A percentile compares a stretch with the other conserved stretches of the same genome.
phyloP scores from a whole-genome alignment of 2,329 filamentous ascomycete species.

The Talaromyces sp. region DNA sequence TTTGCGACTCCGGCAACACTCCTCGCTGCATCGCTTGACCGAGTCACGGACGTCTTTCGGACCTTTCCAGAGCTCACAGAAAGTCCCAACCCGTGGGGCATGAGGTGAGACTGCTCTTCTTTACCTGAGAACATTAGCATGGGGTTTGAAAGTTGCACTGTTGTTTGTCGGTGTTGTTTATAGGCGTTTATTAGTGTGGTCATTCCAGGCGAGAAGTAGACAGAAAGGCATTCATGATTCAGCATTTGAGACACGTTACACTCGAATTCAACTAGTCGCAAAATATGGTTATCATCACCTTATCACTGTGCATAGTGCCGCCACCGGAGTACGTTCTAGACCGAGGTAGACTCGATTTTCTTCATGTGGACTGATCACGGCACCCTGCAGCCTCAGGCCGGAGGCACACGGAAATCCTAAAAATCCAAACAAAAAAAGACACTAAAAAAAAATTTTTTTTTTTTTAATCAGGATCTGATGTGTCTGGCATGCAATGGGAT shows the following conservation, averaged over 20 bases:
- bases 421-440: neutral
- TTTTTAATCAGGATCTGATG: neutral
- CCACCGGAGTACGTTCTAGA: neutral
- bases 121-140: neutral
- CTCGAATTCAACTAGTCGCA: neutral
- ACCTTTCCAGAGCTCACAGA: conserved; percentile 43
- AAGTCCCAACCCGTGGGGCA: neutral
- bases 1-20: conserved; percentile 55
- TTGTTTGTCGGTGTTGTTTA: neutral
- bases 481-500: neutral
- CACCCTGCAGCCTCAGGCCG: neutral
- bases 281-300: neutral
- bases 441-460: neutral
- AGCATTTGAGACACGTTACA: neutral
- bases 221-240: neutral
- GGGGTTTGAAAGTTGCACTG: neutral
- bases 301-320: neutral
- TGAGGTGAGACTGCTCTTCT: neutral
- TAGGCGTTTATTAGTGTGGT: neutral
- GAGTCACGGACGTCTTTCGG: conserved; percentile 50
- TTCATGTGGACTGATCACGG: neutral
- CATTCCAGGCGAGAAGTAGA: too few species aligned
- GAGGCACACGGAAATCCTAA: neutral
- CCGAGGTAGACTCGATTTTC: neutral
- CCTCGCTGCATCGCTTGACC: conserved; percentile 54